Evolutionary conservation across 202 grass and related monocot genomes (phyloP).

Genomic region (Setaria viridis): DNA sequence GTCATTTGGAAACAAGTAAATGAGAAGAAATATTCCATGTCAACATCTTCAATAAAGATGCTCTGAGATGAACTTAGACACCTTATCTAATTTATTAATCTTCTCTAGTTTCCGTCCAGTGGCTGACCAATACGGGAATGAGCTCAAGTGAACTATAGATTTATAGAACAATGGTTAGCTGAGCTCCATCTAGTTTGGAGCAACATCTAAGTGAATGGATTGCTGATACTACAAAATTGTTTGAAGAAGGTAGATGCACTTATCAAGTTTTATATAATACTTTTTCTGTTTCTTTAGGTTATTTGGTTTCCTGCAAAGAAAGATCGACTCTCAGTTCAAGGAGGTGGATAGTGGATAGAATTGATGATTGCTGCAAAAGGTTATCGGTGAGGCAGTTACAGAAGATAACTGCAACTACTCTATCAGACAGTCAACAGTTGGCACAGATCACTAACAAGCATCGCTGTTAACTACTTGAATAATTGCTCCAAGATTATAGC

Average conservation of each 20-base stretch:
- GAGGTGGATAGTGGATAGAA: background rate
- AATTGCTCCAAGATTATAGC: conserved; percentile 34
- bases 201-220: background rate
- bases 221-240: background rate
- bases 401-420: background rate
- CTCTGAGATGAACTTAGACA: conserved; percentile 20
- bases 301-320: conserved; percentile 63
- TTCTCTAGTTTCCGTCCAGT: conserved; percentile 9
- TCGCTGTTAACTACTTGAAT: conserved; percentile 9
- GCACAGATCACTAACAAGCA: background rate
- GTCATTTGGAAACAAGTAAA: conserved; percentile 21
- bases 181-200: background rate
- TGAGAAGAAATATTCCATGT: conserved; percentile 1
- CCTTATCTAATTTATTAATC: conserved; percentile 16
- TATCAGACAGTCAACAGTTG: background rate
- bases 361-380: background rate
- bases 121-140: conserved; percentile 11
- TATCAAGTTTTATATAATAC: conserved; percentile 16
- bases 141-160: background rate
- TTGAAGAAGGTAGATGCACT: conserved; percentile 18
- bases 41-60: background rate
- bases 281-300: conserved; percentile 44
- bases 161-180: background rate
- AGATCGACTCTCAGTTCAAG: conserved; percentile 6
- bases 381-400: background rate